Evolutionary conservation across 345 rosid species (phyloP).

Genomic region (Citrus sp.): DNA sequence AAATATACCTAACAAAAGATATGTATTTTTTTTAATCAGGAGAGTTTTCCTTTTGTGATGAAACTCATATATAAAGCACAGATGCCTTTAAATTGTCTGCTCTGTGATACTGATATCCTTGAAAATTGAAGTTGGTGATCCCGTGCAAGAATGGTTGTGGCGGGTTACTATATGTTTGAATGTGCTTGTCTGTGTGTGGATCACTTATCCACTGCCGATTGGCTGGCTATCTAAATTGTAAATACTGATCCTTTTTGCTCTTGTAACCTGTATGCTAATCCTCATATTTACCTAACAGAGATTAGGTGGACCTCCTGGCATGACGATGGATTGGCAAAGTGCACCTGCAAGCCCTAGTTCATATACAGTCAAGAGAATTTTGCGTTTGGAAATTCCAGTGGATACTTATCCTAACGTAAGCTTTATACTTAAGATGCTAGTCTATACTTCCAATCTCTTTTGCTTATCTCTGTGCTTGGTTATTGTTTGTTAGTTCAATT

Average conservation of each 20-base stretch:
- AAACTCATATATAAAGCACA: neutral
- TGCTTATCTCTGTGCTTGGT: constrained; percentile 2
- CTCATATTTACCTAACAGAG: constrained; percentile 45
- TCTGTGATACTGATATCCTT: neutral
- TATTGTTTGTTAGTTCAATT: constrained; percentile 66
- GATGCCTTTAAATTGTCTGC: neutral
- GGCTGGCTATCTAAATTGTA: neutral
- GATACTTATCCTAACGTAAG: constrained; percentile 80
- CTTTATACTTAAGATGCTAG: neutral
- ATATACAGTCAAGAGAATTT: constrained; percentile 84
- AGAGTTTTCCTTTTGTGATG: neutral
- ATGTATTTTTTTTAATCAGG: neutral
- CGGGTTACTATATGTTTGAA: neutral
- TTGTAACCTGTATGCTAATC: constrained; percentile 3
- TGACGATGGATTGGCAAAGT: constrained; percentile 99
- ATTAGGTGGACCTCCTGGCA: constrained; percentile 80
- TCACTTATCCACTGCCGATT: neutral
- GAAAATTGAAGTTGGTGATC: neutral
- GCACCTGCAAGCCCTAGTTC: constrained; percentile 96
- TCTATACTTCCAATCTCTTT: neutral
- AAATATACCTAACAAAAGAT: neutral
- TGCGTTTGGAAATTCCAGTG: constrained; percentile 98
- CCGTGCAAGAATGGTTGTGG: neutral
- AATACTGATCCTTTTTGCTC: neutral
- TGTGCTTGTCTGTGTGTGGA: constrained; percentile 2